Conservation (phyloP, 2,329 filamentous ascomycete species). For the Amauroascus verrucosus region DNA sequence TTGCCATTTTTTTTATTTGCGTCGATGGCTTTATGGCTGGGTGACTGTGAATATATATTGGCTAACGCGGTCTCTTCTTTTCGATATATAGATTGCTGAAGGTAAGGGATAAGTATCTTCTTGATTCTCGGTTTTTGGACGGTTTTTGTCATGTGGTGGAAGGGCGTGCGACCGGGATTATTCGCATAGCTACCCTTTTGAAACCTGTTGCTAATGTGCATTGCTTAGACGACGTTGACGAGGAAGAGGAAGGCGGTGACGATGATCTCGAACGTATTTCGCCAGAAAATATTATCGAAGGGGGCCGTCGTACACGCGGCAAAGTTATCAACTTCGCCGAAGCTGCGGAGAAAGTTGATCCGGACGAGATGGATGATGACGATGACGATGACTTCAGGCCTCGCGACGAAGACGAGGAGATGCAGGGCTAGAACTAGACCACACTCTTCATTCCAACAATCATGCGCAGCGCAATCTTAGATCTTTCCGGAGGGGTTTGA, state of each 20-base stretch:
- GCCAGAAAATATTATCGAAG: constrained; percentile 70
- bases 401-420: constrained; percentile 28
- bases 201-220: constrained; percentile 19
- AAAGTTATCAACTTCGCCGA: constrained; percentile 88
- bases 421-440: constrained; percentile 2
- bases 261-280: constrained; percentile 88
- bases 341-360: constrained; percentile 70
- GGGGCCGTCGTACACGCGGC: constrained; percentile 76
- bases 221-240: constrained; percentile 49
- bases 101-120: constrained; percentile 13
- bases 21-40: neutral
- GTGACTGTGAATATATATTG: neutral
- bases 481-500: no score
- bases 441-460: neutral
- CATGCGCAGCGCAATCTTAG: neutral
- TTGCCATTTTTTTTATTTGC: neutral
- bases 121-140: no score
- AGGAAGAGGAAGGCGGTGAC: constrained; percentile 47
- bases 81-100: constrained; percentile 22
- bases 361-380: constrained; percentile 55
- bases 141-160: no score
- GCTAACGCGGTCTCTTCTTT: constrained; percentile 14
- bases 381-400: constrained; percentile 35
- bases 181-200: neutral
- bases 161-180: no score